Percentiles rank a stretch among this genome's conserved stretches.
Conservation (phyloP, 1,284 basidiomycete genomes). For the Volvariella volvacea region DNA sequence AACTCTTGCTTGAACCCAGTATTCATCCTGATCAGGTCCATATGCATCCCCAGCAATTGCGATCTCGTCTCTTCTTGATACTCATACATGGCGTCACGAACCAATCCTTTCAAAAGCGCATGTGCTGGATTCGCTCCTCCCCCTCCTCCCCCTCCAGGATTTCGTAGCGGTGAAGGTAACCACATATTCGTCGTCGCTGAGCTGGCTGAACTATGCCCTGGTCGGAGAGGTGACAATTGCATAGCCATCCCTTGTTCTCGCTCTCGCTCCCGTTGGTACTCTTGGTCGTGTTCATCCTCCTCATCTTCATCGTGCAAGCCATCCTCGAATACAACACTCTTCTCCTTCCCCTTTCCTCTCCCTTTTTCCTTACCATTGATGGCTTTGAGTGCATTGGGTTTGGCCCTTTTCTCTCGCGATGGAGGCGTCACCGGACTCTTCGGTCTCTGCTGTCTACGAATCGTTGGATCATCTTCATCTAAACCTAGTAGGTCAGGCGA, state of each 20-base stretch:
- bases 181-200: constrained; percentile 22
- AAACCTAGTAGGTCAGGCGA: constrained; percentile 47
- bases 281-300: constrained; percentile 15
- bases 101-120: constrained; percentile 53
- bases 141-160: constrained; percentile 10
- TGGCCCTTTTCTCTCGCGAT: constrained; percentile 26
- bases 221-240: constrained; percentile 55
- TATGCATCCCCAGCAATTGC: constrained; percentile 64
- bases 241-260: constrained; percentile 34
- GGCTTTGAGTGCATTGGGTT: constrained; percentile 11
- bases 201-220: constrained; percentile 14
- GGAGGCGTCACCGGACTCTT: constrained; percentile 41
- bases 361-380: constrained; percentile 10
- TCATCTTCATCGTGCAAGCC: constrained; percentile 18
- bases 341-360: constrained; percentile 25
- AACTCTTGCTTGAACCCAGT: constrained; percentile 58
- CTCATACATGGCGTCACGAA: constrained; percentile 65
- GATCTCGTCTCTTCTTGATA: constrained; percentile 58
- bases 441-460: constrained; percentile 16
- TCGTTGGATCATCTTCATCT: constrained; percentile 15
- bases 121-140: constrained; percentile 35
- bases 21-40: constrained; percentile 66
- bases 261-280: constrained; percentile 16
- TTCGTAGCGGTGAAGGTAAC: constrained; percentile 35
- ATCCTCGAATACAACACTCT: constrained; percentile 27